Evolutionary conservation across 768 basidiomycete genomes (phyloP), one percentile per base, ranked within the genome.

Genomic region (Kwoniella pini): DNA sequence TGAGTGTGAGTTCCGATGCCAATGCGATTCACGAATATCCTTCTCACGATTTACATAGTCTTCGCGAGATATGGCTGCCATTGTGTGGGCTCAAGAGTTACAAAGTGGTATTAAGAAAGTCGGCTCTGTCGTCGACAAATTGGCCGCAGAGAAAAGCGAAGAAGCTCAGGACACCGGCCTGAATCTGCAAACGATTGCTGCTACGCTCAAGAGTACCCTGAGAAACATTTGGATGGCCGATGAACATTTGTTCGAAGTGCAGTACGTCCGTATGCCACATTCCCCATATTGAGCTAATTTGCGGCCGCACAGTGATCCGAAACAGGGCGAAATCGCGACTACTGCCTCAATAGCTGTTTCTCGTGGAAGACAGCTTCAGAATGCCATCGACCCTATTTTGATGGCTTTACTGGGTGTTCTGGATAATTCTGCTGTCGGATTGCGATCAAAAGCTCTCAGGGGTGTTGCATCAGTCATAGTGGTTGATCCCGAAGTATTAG

Each of bases 401-500:
- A 86, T 85, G 19, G 86, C 88, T 33, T 86, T 96, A 28, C 76
- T 98, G 19, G 80, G 82, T 54, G 85, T 91, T 1, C 82, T 95
- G 62, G 91, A 95, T 69, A 89, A 90, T 0, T 84, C 89, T 3
- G 85, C 87, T 3, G 92, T 98, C 26, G 91, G 90, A 69, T 89
- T 95, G 82, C 86, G 96, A 30, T 94, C 93, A 0, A 98, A 98
- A 76, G 95, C 95, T 0, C 81, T 99, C 28, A 84, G 89, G 53
- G 93, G 91, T 0, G 82, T 98, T 3, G 90, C 92, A 3, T 86
- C 91, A 70, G 89, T 98, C 48, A 85, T 98, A 31, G 90, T 87
- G 0, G 89, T 88, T 62, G 96, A 98, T 77, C 86, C 93, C 0
- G 85, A 84, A 13, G 87, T 96, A 19, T 82, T 99, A 24, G 83